phyloP scores from a whole-genome alignment of 352 stramenopile genomes.

The Discostella stelligera region DNA sequence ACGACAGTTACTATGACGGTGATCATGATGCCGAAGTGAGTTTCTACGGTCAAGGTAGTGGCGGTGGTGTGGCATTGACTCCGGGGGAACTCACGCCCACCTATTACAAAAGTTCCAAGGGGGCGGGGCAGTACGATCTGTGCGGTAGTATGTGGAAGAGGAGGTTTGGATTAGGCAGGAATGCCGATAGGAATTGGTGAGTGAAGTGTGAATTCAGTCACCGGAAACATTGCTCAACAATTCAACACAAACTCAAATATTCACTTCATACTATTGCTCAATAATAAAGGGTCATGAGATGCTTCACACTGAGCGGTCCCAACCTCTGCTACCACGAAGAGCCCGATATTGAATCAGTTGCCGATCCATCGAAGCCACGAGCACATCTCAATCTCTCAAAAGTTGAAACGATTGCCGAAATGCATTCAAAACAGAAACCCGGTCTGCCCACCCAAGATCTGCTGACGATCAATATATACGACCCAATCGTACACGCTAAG shows the following conservation, averaged over 20 bases:
- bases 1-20: conserved; percentile 18
- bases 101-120: not conserved
- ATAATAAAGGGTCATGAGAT: conserved; percentile 37
- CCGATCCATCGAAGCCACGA: conserved; percentile 32
- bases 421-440: conserved; percentile 45
- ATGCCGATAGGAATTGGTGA: conserved; percentile 55
- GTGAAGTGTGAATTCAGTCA: not conserved
- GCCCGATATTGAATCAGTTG: conserved; percentile 31
- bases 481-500: conserved; percentile 30
- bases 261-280: conserved; percentile 6
- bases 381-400: conserved; percentile 39
- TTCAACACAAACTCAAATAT: not conserved
- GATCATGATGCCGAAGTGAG: conserved; percentile 11
- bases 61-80: not conserved
- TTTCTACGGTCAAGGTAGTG: not conserved
- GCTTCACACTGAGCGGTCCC: conserved; percentile 47
- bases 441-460: conserved; percentile 43
- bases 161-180: conserved; percentile 44
- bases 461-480: conserved; percentile 53
- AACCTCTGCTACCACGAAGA: conserved; percentile 63
- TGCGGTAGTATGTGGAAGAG: conserved; percentile 54
- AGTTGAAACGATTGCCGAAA: conserved; percentile 50
- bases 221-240: not conserved
- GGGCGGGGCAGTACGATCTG: conserved; percentile 32
- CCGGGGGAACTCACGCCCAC: not conserved